Evolutionary conservation across 129 eudicot species (phyloP).

Genomic region (Gnaphalium uliginosum): DNA sequence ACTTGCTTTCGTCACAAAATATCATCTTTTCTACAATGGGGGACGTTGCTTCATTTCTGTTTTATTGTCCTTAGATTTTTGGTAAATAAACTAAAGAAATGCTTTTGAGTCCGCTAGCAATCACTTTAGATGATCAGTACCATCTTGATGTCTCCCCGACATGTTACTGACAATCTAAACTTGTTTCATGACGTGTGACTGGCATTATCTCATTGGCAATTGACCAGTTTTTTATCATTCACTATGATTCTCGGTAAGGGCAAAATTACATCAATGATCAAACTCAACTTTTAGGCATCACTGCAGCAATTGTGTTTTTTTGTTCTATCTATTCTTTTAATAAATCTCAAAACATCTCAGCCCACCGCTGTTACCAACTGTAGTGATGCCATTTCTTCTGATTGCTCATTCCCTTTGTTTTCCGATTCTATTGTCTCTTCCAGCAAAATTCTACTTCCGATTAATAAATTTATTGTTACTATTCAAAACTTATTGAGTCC

Average conservation of each 20-base stretch:
- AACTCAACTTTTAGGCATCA: background rate
- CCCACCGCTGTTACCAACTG: background rate
- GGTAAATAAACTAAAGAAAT: background rate
- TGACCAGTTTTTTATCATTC: background rate
- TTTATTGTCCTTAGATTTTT: background rate
- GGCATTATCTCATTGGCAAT: background rate
- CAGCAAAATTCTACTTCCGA: background rate
- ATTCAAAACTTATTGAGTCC: background rate
- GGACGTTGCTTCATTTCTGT: slow-evolving; percentile 7
- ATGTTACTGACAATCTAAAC: background rate
- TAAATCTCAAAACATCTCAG: background rate
- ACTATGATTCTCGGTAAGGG: background rate
- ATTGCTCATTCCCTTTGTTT: background rate
- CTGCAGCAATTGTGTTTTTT: background rate
- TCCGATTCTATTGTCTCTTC: background rate
- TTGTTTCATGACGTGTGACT: background rate
- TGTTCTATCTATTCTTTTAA: background rate
- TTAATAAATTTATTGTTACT: background rate
- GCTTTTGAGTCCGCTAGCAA: background rate
- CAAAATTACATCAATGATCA: background rate
- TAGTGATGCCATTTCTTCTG: background rate
- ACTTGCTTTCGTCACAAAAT: background rate
- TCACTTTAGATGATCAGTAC: background rate
- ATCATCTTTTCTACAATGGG: background rate
- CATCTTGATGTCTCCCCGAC: background rate